Evolutionary conservation across 192 early-diverging fungal species (phyloP), one percentile per base, ranked within the genome.

Genomic region (Coemansia sp.): DNA sequence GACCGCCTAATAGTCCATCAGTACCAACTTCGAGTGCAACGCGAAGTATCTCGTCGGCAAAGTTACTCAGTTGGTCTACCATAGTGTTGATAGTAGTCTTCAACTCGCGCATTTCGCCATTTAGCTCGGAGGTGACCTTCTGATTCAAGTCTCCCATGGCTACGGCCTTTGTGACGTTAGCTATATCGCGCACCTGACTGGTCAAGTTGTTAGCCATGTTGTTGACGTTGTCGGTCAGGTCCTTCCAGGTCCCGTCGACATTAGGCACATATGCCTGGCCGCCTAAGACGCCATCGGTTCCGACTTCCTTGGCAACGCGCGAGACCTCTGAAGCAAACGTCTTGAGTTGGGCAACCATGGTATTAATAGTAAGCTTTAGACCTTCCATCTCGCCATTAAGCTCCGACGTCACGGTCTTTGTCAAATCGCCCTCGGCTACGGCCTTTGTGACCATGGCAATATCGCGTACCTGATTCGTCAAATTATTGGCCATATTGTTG

Each of bases 1-100:
- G 85, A 6, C 86, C 89, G 9, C 89, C 89, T 0, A 90, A 62
- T 26, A 72, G 72, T n/a, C 89, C 89, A 55, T 90, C 89, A 0
- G 86, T 88, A 1, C 89, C 89, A 16, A 90, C 89, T 56, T 90
- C 87, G 16, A 84, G 82, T n/a, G 89, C 82, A 3, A 90, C 89
- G 51, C 89, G 79, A 0, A 87, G 84, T 1, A 69, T 61, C 12
- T 69, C 68, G 1, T 24, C 25, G 0, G 68, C 60, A 24, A 70
- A 70, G 0, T 34, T 59, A 14, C 61, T 51, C 1, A 70, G 62
- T 26, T 60, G 68, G 41, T 64, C 68, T 1, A 70, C 68, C 68
- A 70, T 70, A 0, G 61, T 64, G 51, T 70, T 70, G 50, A 70
- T 70, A 1, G 68, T 70, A 2, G 16, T 14, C 21, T 68, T 68